phyloP scores from a whole-genome alignment of 2,329 filamentous ascomycete species.

The Cladosporium phlei region DNA sequence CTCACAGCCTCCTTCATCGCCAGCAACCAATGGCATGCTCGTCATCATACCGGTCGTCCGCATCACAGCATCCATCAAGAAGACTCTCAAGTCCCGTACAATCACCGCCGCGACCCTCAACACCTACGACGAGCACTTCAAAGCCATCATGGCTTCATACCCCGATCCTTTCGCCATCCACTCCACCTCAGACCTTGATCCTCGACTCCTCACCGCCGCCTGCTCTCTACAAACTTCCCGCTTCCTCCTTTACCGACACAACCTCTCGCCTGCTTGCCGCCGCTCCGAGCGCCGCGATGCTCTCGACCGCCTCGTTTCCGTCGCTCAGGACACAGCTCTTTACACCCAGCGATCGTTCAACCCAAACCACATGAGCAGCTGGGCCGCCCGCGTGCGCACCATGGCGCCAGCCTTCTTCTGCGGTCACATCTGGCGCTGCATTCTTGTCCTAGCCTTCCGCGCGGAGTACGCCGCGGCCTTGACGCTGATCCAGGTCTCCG shows the following conservation, averaged over 20 bases:
- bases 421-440: slow-evolving; percentile 81
- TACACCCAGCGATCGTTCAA: slow-evolving; percentile 61
- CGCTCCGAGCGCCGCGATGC: slow-evolving; percentile 63
- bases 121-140: slow-evolving; percentile 78
- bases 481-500: slow-evolving; percentile 66
- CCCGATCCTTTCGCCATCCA: slow-evolving; percentile 68
- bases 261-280: slow-evolving; percentile 69
- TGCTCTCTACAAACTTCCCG: slow-evolving; percentile 76
- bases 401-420: slow-evolving; percentile 71
- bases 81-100: slow-evolving; percentile 62
- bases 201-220: slow-evolving; percentile 68
- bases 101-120: slow-evolving; percentile 64
- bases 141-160: slow-evolving; percentile 67
- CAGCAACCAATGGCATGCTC: slow-evolving; percentile 66
- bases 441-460: slow-evolving; percentile 71
- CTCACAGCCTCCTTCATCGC: slow-evolving; percentile 33
- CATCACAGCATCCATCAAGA: slow-evolving; percentile 67
- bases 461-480: slow-evolving; percentile 69
- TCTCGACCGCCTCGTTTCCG: slow-evolving; percentile 69
- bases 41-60: slow-evolving; percentile 78
- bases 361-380: slow-evolving; percentile 35
- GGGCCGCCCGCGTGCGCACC: slow-evolving; percentile 57
- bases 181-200: slow-evolving; percentile 64
- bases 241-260: slow-evolving; percentile 83
- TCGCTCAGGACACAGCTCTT: slow-evolving; percentile 72